Evolutionary conservation across 2,329 filamentous ascomycete species (phyloP), one percentile per base, ranked within the genome.

Genomic region (Penicillium sumatraense): DNA sequence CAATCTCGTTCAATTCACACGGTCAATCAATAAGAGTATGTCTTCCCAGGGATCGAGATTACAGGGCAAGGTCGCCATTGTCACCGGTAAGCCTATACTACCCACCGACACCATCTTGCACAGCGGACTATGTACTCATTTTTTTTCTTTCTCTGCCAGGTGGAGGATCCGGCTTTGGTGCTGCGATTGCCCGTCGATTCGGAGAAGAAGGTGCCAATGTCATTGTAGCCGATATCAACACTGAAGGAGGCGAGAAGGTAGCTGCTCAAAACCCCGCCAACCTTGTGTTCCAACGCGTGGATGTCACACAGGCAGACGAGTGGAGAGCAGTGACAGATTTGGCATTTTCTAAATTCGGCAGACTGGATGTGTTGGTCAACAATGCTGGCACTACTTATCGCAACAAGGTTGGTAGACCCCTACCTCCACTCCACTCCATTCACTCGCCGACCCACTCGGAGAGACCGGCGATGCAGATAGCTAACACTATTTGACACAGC

Each of bases 301-400:
- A 76, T 46, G 73, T 75, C 2, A 73, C 71, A 26, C 69, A 66
- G 5, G 60, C 55, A 6, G 53, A 54, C 1, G 72, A 75, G 42
- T 76, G 74, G 75, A 67, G 64, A 27, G 54, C 60, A 1, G 62
- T 70, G 7, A 57, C 72, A n/a, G 66, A 71, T 3, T 16, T 68
- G 24, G 63, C 68, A 0, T 62, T 78, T 23, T 48, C 64, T 4
- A 66, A 65, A 38, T 68, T 69, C 27, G 71, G 72, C 1, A 60
- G 66, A 20, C 58, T 81, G 49, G 75, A 80, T 64, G 68, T 78
- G 14, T 60, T 81, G 46, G 71, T 81, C 38, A 81, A 81, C 55
- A 81, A 81, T 67, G 78, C 78, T 7, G 79, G 79, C 11, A 75
- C 69, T 14, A 68, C 67, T 14, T 75, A 73, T 65, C 66, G 65